A percentile compares a stretch with the other conserved stretches of the same genome.
Conservation (phyloP, 1,284 basidiomycete species). For the Cutaneotrichosporon sp. region DNA sequence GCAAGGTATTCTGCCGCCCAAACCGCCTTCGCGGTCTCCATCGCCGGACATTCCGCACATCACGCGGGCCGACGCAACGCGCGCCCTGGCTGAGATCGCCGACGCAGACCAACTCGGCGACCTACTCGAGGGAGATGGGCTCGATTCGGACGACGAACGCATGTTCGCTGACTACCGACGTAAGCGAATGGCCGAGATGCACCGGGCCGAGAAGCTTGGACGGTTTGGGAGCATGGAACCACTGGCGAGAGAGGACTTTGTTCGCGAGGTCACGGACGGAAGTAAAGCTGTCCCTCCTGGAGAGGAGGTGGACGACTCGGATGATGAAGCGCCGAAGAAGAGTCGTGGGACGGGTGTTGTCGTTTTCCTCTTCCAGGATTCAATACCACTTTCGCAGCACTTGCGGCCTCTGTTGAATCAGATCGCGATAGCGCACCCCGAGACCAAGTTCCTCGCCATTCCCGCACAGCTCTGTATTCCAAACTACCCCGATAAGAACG, state of each 20-base stretch:
- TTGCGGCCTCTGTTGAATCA: conserved; percentile 69
- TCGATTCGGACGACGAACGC: conserved; percentile 75
- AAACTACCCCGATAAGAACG: conserved; percentile 85
- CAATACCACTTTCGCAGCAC: conserved; percentile 71
- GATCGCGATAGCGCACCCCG: conserved; percentile 77
- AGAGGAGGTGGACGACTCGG: conserved; percentile 52
- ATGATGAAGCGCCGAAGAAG: conserved; percentile 44
- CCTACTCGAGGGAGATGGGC: conserved; percentile 65
- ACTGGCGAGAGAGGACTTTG: conserved; percentile 90
- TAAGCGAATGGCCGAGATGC: conserved; percentile 68
- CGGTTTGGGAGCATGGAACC: conserved; percentile 85
- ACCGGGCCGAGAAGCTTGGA: conserved; percentile 62
- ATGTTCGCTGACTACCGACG: conserved; percentile 68
- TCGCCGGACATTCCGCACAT: conserved; percentile 62
- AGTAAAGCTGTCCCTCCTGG: conserved; percentile 71
- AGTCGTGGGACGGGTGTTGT: conserved; percentile 58
- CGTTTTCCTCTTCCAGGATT: conserved; percentile 59
- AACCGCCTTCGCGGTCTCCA: conserved; percentile 62
- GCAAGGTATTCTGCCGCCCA: conserved; percentile 82
- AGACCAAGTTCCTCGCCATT: conserved; percentile 94
- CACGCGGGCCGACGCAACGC: conserved; percentile 54
- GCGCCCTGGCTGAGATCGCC: conserved; percentile 56
- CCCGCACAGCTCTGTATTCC: conserved; percentile 94
- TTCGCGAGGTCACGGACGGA: conserved; percentile 88
- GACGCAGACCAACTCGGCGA: conserved; percentile 64